These are phyloP conservation scores for Penicillium salamii DNA, from an alignment of 495 filamentous ascomycete species.

Conservation along the genomic window DNA sequence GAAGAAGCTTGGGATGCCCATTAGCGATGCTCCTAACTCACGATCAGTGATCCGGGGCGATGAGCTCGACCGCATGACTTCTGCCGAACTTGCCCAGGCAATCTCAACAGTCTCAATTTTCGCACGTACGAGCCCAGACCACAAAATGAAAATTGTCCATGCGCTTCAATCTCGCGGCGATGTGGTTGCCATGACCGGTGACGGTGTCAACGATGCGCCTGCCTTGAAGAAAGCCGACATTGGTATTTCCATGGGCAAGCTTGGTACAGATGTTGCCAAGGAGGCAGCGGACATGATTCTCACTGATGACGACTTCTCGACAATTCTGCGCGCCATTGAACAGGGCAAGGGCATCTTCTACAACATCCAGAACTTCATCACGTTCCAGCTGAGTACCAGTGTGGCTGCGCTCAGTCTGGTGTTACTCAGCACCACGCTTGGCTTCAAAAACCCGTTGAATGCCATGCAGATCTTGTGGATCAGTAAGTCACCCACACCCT, in stretches of 20 bases:
- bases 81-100: conserved; percentile 73
- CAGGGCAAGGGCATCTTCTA: conserved; percentile 99
- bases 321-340: conserved; percentile 92
- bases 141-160: conserved; percentile 94
- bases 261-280: conserved; percentile 97
- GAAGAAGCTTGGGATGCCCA: conserved; percentile 86
- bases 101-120: conserved; percentile 90
- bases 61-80: conserved; percentile 86
- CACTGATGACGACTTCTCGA: conserved; percentile 97
- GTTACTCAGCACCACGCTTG: conserved; percentile 83
- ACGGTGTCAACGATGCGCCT: conserved; percentile 96
- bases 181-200: conserved; percentile 98
- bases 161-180: conserved; percentile 91
- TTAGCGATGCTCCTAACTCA: conserved; percentile 44
- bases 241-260: conserved; percentile 92
- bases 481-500: conserved; percentile 59
- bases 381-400: conserved; percentile 96
- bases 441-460: conserved; percentile 91
- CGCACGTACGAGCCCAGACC: conserved; percentile 91
- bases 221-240: conserved; percentile 97
- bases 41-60: conserved; percentile 80
- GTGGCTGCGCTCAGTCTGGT: conserved; percentile 91
- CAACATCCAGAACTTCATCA: conserved; percentile 99
- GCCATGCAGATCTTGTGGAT: conserved; percentile 99
- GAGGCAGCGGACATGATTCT: conserved; percentile 99